Evolutionary conservation across 1,284 basidiomycete species (phyloP).

Genomic region (Cystobasidiaceae sp.): DNA sequence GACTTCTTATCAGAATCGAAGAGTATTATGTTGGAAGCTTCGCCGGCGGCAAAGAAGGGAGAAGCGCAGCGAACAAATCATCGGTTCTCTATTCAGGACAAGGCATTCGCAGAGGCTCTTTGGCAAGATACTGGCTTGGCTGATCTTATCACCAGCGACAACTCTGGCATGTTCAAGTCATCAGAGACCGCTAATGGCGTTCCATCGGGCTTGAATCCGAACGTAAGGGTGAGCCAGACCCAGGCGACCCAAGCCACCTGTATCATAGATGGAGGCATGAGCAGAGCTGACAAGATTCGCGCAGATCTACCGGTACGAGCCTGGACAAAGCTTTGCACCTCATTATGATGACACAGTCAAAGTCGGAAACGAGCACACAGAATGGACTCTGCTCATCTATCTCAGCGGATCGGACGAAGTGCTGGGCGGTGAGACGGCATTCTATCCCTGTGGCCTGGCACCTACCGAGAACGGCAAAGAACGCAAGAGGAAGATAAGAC

Average conservation of each 20-base stretch:
- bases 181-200: constrained; percentile 19
- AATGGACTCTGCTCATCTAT: constrained; percentile 77
- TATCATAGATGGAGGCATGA: constrained; percentile 43
- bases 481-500: constrained; percentile 49
- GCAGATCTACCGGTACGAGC: constrained; percentile 64
- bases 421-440: constrained; percentile 70
- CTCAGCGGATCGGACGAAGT: constrained; percentile 66
- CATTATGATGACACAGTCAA: constrained; percentile 69
- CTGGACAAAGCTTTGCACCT: constrained; percentile 62
- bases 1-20: constrained; percentile 13
- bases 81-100: constrained; percentile 59
- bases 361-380: constrained; percentile 51
- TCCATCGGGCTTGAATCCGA: constrained; percentile 44
- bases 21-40: constrained; percentile 2
- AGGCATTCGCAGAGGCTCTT: constrained; percentile 58
- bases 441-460: constrained; percentile 54
- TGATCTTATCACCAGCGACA: not conserved
- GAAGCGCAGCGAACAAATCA: constrained; percentile 72
- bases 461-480: constrained; percentile 48
- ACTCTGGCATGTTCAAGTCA: constrained; percentile 1
- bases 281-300: constrained; percentile 52
- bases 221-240: constrained; percentile 45
- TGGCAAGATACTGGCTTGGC: constrained; percentile 41
- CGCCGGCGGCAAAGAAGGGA: constrained; percentile 54
- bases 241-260: too few species aligned